Evolutionary conservation across 345 rosid genomes (phyloP).

Genomic region (Hibiscus syriacus): DNA sequence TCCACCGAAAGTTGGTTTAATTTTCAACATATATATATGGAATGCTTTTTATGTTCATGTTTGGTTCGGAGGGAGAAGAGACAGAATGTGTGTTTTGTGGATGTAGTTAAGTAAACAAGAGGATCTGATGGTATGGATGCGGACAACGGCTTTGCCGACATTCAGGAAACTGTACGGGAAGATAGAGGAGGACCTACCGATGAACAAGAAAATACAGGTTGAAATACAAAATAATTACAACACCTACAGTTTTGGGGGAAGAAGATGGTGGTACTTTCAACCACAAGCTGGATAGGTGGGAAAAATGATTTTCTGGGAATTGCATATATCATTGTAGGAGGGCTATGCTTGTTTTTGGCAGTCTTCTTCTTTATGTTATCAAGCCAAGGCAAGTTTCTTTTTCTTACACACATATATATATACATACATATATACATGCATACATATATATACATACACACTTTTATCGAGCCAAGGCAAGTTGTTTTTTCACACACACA

Average conservation of each 20-base stretch:
- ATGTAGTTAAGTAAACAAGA: constrained; percentile 52
- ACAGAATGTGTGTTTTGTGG: not conserved
- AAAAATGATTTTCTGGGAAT: constrained; percentile 47
- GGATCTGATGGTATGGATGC: constrained; percentile 60
- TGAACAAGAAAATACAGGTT: constrained; percentile 29
- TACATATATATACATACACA: too few species aligned
- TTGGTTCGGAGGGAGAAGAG: not conserved
- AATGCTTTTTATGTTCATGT: not conserved
- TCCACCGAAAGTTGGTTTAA: too few species aligned
- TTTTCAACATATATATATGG: too few species aligned
- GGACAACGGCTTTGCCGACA: constrained; percentile 48
- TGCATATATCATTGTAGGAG: constrained; percentile 41
- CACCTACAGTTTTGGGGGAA: constrained; percentile 44
- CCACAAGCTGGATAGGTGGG: constrained; percentile 53
- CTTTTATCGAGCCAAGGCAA: too few species aligned
- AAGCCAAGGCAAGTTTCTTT: constrained; percentile 37
- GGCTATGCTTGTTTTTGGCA: constrained; percentile 40
- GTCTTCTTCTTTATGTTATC: constrained; percentile 35
- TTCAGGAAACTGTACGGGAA: constrained; percentile 55
- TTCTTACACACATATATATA: too few species aligned
- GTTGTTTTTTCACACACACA: too few species aligned
- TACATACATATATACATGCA: too few species aligned
- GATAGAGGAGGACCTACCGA: constrained; percentile 38
- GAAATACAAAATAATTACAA: constrained; percentile 44
- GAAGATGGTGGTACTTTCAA: constrained; percentile 52